These are phyloP conservation scores for Diaporthe sp. DNA, from an alignment of 2,329 filamentous ascomycete genomes.

Conservation along the genomic window DNA sequence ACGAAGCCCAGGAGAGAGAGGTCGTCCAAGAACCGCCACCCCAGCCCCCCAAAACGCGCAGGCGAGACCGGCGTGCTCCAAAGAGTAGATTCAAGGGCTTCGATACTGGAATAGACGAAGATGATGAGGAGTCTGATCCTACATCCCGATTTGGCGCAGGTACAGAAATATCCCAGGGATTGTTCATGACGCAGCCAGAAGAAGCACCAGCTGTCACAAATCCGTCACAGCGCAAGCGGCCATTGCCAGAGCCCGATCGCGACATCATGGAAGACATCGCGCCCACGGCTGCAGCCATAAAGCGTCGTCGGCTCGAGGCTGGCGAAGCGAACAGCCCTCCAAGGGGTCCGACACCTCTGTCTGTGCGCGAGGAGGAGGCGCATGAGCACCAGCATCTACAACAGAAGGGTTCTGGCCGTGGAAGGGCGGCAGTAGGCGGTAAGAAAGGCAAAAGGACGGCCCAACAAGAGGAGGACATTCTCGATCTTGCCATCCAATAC, in stretches of 20 bases:
- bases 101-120: slow-evolving; percentile 56
- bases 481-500: slow-evolving; percentile 71
- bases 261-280: slow-evolving; percentile 78
- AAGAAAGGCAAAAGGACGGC: slow-evolving; percentile 39
- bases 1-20: slow-evolving; percentile 33
- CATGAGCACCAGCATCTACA: slow-evolving; percentile 35
- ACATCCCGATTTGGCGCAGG: slow-evolving; percentile 21
- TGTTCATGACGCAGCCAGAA: slow-evolving; percentile 67
- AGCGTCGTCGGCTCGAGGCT: slow-evolving; percentile 77
- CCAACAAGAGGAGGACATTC: slow-evolving; percentile 61
- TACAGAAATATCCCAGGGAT: slow-evolving; percentile 49
- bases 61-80: slow-evolving; percentile 52
- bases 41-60: slow-evolving; percentile 39
- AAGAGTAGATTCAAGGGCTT: slow-evolving; percentile 79
- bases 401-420: slow-evolving; percentile 40
- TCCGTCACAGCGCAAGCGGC: slow-evolving; percentile 56
- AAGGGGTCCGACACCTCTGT: slow-evolving; percentile 41
- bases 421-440: slow-evolving; percentile 59
- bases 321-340: slow-evolving; percentile 58
- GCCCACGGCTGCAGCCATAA: slow-evolving; percentile 81
- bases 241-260: slow-evolving; percentile 51
- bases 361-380: slow-evolving; percentile 36
- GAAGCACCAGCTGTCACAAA: slow-evolving; percentile 34
- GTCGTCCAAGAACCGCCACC: slow-evolving; percentile 32
- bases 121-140: slow-evolving; percentile 44